Base-by-base conservation (phyloP, 2,329 filamentous ascomycete species). In the Hymenoscyphus repandus region DNA sequence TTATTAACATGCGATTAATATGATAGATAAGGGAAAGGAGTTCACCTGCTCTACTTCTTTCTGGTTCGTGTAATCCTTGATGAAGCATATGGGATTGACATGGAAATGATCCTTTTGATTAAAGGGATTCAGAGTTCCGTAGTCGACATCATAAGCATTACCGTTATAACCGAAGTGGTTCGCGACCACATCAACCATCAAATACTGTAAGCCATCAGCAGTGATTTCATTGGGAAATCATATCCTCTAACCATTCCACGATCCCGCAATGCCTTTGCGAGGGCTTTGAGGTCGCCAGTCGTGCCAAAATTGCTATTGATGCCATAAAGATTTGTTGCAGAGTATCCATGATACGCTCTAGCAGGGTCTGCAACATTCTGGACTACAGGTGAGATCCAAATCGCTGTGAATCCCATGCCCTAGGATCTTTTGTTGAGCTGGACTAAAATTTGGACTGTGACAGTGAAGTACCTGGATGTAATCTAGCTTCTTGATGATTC, bases 131-230 rank as follows among this genome's bases (percentile, higher is more conserved):
- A 60, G 43, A 20, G 20, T 44, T 32, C 41, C 50, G 27, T 60
- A 60, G 22, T 58, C 55, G 15, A 60, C 51, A 22, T 34, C 41
- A 15, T 50, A 47, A 12, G 36, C 44, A 13, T 34, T 41, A 5
- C 51, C 53, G 15, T 44, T 48, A 37, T 53, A 53, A 32, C 65
- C 69, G 65, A 71, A 68, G 48, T 77, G 72, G 60, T 76, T 76
- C 44, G 73, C 68, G n/a, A 76, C 74, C 3, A 74, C 69, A 53
- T 77, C 74, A 43, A 76, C 67, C 72, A 77, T 75, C 6, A 77
- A 58, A 55, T 71, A 75, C 54, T 56, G 27, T 10, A 27, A 27
- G 7, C 22, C 22, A 27, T 27, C 4, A 27, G 22, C 22, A 4
- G 7, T 27, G 4, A 27, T 27, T 7, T 27, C 22, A 27, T 27